Evolutionary conservation across 495 filamentous ascomycete genomes (phyloP), one percentile per base, ranked within the genome.

Genomic region (Niebla homalea): DNA sequence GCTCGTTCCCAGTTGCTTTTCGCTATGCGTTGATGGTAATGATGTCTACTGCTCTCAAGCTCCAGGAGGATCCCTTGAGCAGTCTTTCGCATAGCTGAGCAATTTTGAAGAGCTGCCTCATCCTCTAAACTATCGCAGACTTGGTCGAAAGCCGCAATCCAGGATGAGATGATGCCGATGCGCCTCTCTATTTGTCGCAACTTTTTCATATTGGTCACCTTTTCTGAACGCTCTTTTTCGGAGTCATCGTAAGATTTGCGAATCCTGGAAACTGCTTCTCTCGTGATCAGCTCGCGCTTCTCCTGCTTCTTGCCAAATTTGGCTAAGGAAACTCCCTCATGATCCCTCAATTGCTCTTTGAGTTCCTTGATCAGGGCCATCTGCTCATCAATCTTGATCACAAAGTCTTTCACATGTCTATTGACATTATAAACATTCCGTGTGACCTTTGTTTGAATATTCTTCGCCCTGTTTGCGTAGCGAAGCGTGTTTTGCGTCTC

Each of bases 391-490:
- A 93, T 96, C 75, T 96, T 96, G 69, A 93, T 87, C 60, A 96
- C 64, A 68, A 90, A 96, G 64, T 96, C 89, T 70, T 97, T 99
- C 44, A 99, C 92, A 68, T 99, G 92, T 46, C 92, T 83, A 62
- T 99, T 97, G 56, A 99, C 93, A 60, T 99, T 99, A 71, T 92
- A 97, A 2, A 96, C 93, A 62, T 99, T 99, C 56, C 89, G 78
- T 18, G 92, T 96, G 36, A 95, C 87, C 71, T 99, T 99, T 19
- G 92, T 99, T 70, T 99, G 94, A 61, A 99, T 99, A 62, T 99
- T 99, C 76, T 99, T 99, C 20, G 92, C 92, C 52, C 92, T 74
- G 64, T 99, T 96, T 48, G 92, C 92, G 64, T 99, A 99, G 57
- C 94, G 86, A 15, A 99, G 70, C 2, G 92, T 99, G 60, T 99